Percentiles rank a stretch among this genome's conserved stretches.
phyloP scores from a whole-genome alignment of 768 basidiomycete species.

The Gymnopilus junonius region DNA sequence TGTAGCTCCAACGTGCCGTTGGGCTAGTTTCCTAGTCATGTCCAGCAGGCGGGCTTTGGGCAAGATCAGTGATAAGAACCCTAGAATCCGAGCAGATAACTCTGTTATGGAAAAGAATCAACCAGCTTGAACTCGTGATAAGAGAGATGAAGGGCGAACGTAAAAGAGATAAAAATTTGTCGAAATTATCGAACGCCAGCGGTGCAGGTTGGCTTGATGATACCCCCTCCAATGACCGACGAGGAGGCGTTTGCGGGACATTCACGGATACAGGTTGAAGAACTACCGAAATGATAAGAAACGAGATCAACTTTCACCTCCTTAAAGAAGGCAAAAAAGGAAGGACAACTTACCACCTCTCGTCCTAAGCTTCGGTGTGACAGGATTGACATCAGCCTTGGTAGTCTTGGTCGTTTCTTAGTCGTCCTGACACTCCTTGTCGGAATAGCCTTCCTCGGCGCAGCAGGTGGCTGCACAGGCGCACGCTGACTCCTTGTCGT shows the following conservation, averaged over 20 bases:
- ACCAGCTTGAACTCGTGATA: too few species aligned
- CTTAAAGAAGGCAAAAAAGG: not conserved
- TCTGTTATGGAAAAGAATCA: conserved; percentile 39
- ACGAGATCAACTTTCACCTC: not conserved
- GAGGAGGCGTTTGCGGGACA: conserved; percentile 29
- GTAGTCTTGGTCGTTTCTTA: not conserved
- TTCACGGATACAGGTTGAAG: conserved; percentile 35
- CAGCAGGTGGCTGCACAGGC: conserved; percentile 27
- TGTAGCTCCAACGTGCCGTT: conserved; percentile 44
- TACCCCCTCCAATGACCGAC: conserved; percentile 22
- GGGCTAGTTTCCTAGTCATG: conserved; percentile 62
- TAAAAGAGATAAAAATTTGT: conserved; percentile 50
- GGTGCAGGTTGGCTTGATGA: conserved; percentile 10
- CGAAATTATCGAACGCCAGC: conserved; percentile 43
- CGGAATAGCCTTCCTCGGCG: conserved; percentile 32
- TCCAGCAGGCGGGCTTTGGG: conserved; percentile 72
- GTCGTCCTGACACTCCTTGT: conserved; percentile 19
- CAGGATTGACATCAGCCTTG: conserved; percentile 31
- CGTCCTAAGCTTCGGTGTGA: conserved; percentile 48
- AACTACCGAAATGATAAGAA: conserved; percentile 19
- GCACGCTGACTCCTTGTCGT: conserved; percentile 21
- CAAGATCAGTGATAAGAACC: conserved; percentile 68
- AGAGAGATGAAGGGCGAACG: conserved; percentile 54
- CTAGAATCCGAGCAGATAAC: conserved; percentile 63
- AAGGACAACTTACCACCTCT: conserved; percentile 37